Evolutionary conservation across 208 protist genomes (phyloP).

Genomic region (Leishmania turanica): DNA sequence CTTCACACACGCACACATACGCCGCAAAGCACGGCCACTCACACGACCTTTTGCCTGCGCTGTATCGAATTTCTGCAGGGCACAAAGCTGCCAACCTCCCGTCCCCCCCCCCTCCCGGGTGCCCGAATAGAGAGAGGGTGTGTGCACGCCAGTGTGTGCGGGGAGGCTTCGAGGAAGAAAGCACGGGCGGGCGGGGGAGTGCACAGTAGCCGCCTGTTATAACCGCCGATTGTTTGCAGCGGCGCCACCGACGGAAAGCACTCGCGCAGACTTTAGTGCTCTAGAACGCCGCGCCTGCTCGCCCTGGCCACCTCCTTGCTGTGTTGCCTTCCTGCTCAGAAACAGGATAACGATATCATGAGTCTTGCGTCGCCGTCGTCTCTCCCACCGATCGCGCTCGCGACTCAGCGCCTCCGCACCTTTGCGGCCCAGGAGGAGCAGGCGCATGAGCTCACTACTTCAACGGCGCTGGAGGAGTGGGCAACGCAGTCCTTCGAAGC

Average conservation of each 20-base stretch:
- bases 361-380: slow-evolving; percentile 1
- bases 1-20: neutral
- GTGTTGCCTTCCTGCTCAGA: neutral
- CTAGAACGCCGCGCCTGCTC: neutral
- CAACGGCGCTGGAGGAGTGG: slow-evolving; percentile 26
- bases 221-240: neutral
- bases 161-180: neutral
- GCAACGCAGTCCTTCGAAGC: slow-evolving; percentile 16
- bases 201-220: too few relatives aligned
- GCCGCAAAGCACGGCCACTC: neutral
- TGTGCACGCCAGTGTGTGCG: neutral
- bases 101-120: neutral
- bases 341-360: neutral
- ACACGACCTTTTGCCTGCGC: neutral
- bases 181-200: neutral
- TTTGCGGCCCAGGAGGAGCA: slow-evolving; percentile 1
- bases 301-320: neutral
- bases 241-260: neutral
- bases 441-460: slow-evolving; percentile 17
- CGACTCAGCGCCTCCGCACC: slow-evolving; percentile 14
- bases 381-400: slow-evolving; percentile 6
- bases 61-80: neutral
- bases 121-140: neutral
- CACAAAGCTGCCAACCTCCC: neutral
- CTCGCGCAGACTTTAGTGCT: neutral